Evolutionary conservation across 2,329 filamentous ascomycete species (phyloP), one percentile per base, ranked within the genome.

Genomic region (Lecanicillium sp.): DNA sequence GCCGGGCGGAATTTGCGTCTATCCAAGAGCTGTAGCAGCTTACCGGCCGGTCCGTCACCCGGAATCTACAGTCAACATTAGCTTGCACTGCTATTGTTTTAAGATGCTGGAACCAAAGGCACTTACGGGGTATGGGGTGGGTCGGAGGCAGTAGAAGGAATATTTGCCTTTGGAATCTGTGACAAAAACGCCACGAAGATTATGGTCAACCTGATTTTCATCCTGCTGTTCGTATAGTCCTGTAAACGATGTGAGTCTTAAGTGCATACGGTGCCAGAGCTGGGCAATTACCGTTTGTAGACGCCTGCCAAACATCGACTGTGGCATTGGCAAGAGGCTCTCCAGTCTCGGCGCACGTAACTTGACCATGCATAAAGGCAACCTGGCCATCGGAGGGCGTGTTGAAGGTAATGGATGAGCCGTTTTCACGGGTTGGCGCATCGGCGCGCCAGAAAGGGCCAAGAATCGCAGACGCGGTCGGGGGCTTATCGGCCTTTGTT

Each of bases 371-470:
- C 69, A 87, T 79, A 51, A 70, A 76, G 3, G 72, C 70, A 19
- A 78, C 62, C 45, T 83, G 50, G 12, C 54, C 64, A 41, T 67
- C 64, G 37, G 59, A 42, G 5, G 73, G 71, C 45, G 65, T 67
- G 45, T 70, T 56, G 40, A 63, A 64, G 15, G 80, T 68, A 45
- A 92, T 85, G 50, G 68, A 79, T 33, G 70, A 73, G 35, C 83
- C 86, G 53, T 83, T 83, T n/a, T 76, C 62, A 33, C 80, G 73
- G 42, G 73, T 63, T 5, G 86, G 85, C 0, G 85, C 78, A 48
- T 88, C 73, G 31, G 77, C 71, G 5, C 85, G 74, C 75, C 85
- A 94, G 64, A 94, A 94, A 2, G 87, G 87, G 0, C 87, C 87
- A 1, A 94, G 73, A 47, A 94, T 87, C 29, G 86, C 79, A 4